phyloP scores from a whole-genome alignment of 805 yeast species.

The Starmerella gropengiesseri region DNA sequence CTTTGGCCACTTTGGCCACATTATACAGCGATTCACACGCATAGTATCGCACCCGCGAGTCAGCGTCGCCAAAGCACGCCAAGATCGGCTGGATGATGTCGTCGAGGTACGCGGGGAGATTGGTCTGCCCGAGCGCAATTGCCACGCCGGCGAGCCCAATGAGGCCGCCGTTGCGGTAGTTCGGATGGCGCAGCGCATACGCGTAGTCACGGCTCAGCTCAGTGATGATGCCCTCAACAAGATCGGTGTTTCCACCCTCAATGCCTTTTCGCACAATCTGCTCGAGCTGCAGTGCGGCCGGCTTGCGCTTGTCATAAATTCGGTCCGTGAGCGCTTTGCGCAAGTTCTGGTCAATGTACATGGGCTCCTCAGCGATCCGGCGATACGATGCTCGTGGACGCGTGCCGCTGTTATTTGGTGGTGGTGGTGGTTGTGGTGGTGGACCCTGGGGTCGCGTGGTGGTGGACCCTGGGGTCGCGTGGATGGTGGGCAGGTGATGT shows the following conservation, averaged over 20 bases:
- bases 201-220: conserved; percentile 71
- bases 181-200: conserved; percentile 71
- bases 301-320: conserved; percentile 64
- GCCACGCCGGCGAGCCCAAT: conserved; percentile 95
- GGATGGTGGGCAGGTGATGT: too few relatives aligned
- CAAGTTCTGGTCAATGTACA: conserved; percentile 45
- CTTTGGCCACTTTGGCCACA: conserved; percentile 92
- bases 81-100: conserved; percentile 85
- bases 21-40: conserved; percentile 95
- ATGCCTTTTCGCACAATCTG: conserved; percentile 60
- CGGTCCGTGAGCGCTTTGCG: conserved; percentile 61
- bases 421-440: too few relatives aligned
- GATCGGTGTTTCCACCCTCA: conserved; percentile 47
- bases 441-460: too few relatives aligned
- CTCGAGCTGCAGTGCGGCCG: conserved; percentile 59
- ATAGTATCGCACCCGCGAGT: conserved; percentile 90
- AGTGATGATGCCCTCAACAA: conserved; percentile 50
- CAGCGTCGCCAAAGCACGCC: conserved; percentile 93
- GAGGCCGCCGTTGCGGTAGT: conserved; percentile 88
- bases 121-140: conserved; percentile 74
- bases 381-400: too few relatives aligned
- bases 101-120: conserved; percentile 72
- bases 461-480: too few relatives aligned
- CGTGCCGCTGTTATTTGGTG: too few relatives aligned
- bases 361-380: too few relatives aligned